Evolutionary conservation across 1,284 basidiomycete species (phyloP).

Genomic region (Phellinidium pouzarii): DNA sequence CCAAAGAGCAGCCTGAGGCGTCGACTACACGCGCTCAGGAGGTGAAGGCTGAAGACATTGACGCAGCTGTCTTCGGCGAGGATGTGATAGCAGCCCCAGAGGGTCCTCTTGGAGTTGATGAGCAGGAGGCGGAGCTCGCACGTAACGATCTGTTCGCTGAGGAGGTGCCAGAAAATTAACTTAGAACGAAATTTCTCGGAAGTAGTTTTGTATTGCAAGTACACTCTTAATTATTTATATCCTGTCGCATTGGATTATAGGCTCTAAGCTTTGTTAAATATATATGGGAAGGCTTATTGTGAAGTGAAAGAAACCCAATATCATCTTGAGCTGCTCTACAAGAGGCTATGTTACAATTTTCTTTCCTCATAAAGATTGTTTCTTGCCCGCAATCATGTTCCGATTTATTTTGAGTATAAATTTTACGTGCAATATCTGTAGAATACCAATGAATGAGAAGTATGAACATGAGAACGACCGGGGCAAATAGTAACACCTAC

Average conservation of each 20-base stretch:
- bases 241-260: background rate
- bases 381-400: background rate
- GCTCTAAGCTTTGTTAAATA: background rate
- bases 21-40: background rate
- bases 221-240: constrained; percentile 14
- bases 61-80: background rate
- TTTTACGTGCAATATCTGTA: constrained; percentile 9
- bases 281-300: background rate
- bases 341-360: too few species aligned
- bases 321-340: too few species aligned
- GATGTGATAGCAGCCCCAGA: background rate
- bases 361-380: too few species aligned
- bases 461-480: too few species aligned
- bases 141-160: constrained; percentile 18
- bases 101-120: constrained; percentile 15
- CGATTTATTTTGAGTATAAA: background rate
- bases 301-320: too few species aligned
- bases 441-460: background rate
- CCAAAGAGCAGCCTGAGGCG: background rate
- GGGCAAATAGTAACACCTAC: constrained; percentile 30
- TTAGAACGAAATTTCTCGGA: constrained; percentile 3
- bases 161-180: constrained; percentile 6
- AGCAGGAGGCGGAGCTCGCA: constrained; percentile 18
- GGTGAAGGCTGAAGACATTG: background rate
- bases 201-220: constrained; percentile 2